Percentiles rank a stretch among this genome's conserved stretches.
These are phyloP conservation scores for Starmerella gropengiesseri DNA, from an alignment of 805 yeast species.

Conservation along the genomic window DNA sequence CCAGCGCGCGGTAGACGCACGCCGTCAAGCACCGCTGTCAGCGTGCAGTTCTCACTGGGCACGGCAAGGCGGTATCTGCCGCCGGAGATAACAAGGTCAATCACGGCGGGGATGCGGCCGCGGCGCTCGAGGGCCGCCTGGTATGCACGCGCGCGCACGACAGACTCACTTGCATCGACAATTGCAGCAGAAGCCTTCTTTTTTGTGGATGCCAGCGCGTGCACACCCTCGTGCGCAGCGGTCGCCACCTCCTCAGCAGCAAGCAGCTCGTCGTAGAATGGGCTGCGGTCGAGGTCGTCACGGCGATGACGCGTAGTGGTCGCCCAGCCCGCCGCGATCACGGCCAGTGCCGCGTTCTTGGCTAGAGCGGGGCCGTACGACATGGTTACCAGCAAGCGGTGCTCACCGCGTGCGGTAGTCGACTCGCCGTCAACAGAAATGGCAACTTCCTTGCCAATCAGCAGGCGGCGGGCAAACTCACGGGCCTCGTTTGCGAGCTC, in stretches of 20 bases:
- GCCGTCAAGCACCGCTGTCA: conserved; percentile 70
- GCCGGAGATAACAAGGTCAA: conserved; percentile 60
- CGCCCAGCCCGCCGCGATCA: conserved; percentile 61
- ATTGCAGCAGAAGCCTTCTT: conserved; percentile 39
- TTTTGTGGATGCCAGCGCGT: conserved; percentile 33
- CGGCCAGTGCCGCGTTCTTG: conserved; percentile 46
- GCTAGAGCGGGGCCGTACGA: conserved; percentile 35
- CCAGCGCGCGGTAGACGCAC: conserved; percentile 37
- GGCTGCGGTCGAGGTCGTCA: conserved; percentile 58
- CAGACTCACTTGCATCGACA: conserved; percentile 71
- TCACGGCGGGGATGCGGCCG: conserved; percentile 52
- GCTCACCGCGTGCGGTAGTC: conserved; percentile 49
- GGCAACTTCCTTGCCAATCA: conserved; percentile 61
- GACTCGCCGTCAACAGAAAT: conserved; percentile 55
- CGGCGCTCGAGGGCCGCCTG: conserved; percentile 58
- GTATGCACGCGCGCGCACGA: conserved; percentile 61
- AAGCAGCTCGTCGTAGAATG: conserved; percentile 64
- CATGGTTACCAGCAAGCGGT: conserved; percentile 52
- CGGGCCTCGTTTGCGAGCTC: conserved; percentile 54
- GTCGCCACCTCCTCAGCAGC: conserved; percentile 57
- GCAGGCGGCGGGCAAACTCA: conserved; percentile 58
- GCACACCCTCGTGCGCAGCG: conserved; percentile 50
- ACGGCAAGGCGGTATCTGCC: conserved; percentile 55
- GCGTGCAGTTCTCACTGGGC: conserved; percentile 59
- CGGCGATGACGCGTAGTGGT: conserved; percentile 68